Percentiles rank a stretch among this genome's conserved stretches.
phyloP scores from a whole-genome alignment of 164 flowering plant genomes.

The Aristolochia californica region DNA sequence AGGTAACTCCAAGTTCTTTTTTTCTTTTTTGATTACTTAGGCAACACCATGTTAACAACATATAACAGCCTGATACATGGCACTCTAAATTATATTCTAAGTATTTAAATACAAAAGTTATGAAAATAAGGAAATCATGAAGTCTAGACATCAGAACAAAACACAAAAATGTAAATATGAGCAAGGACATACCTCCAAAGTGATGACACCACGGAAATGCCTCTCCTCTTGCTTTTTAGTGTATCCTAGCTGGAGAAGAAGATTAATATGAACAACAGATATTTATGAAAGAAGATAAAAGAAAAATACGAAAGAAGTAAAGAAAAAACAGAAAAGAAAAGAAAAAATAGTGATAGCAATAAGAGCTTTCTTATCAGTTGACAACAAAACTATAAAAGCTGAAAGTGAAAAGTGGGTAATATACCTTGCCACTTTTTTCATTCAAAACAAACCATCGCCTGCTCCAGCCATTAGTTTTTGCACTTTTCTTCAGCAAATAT shows the following conservation, averaged over 20 bases:
- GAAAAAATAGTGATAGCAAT: background rate
- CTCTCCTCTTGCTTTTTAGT: constrained; percentile 96
- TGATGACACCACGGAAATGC: constrained; percentile 85
- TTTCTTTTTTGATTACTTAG: no score
- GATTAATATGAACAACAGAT: background rate
- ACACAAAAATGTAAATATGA: background rate
- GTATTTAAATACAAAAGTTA: no score
- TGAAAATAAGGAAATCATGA: no score
- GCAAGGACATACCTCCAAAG: constrained; percentile 60
- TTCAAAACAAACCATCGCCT: constrained; percentile 95
- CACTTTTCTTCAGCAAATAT: constrained; percentile 80
- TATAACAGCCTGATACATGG: no score
- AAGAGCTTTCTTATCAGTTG: no score
- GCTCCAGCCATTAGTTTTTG: constrained; percentile 89
- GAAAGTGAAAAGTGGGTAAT: constrained; percentile 4
- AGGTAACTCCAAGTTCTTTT: no score
- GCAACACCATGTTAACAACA: no score
- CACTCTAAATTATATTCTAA: no score
- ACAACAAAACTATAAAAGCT: no score
- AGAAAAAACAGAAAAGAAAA: background rate
- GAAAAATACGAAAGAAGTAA: background rate
- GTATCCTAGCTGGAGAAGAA: constrained; percentile 75
- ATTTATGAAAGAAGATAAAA: constrained; percentile 1
- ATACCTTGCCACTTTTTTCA: constrained; percentile 93
- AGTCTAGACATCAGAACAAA: no score